phyloP scores from a whole-genome alignment of 2,329 filamentous ascomycete genomes.

The Aspergillus pseudonomiae region DNA sequence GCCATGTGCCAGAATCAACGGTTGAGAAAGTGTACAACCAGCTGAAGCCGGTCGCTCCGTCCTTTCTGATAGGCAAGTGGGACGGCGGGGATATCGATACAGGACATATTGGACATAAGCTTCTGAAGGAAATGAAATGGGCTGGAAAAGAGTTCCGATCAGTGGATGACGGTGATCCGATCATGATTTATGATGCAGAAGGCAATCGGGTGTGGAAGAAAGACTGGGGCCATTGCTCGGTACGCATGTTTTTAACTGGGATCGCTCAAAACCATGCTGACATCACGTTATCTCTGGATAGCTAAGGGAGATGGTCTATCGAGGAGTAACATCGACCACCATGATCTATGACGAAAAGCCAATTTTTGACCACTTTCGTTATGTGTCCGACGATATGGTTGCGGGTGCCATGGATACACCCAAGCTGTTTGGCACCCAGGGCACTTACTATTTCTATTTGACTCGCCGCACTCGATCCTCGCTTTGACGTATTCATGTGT shows the following conservation, averaged over 20 bases:
- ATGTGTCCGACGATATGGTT: constrained; percentile 19
- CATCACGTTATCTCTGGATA: background rate
- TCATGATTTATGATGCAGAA: background rate
- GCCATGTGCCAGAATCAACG: background rate
- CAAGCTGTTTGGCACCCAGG: background rate
- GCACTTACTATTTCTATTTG: background rate
- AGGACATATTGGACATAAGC: background rate
- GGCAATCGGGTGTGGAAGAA: background rate
- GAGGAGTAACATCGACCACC: constrained; percentile 18
- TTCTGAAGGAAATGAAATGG: background rate
- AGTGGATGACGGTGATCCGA: background rate
- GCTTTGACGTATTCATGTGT: background rate
- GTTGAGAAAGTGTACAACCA: background rate
- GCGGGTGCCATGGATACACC: constrained; percentile 24
- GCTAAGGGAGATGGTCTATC: constrained; percentile 22
- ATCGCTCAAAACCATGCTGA: background rate
- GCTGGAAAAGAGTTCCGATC: background rate
- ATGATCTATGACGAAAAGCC: constrained; percentile 26
- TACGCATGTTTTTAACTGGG: background rate
- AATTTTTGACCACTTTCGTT: constrained; percentile 27
- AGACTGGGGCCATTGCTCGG: background rate
- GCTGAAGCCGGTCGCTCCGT: background rate
- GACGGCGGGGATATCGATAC: background rate
- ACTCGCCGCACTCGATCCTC: background rate
- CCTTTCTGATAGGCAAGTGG: background rate